These are phyloP conservation scores for Candida stauntonica DNA, from an alignment of 805 yeast species.

Conservation along the genomic window DNA sequence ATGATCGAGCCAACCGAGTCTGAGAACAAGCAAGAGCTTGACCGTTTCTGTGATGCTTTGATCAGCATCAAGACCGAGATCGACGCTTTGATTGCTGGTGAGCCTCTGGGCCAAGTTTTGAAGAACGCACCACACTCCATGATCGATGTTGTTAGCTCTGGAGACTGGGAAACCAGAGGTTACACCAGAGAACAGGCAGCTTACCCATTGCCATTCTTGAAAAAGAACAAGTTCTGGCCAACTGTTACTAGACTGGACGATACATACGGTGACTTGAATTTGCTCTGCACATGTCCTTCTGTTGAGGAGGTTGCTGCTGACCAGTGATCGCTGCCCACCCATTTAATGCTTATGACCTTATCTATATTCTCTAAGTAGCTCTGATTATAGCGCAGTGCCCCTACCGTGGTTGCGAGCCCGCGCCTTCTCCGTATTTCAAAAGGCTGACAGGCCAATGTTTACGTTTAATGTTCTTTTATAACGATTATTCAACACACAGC, in stretches of 20 bases:
- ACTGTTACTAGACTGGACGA: conserved; percentile 90
- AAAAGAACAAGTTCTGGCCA: conserved; percentile 88
- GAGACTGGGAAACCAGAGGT: conserved; percentile 80
- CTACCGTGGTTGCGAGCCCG: too few relatives aligned
- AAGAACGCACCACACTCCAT: conserved; percentile 92
- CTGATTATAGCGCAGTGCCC: background rate
- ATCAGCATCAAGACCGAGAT: conserved; percentile 81
- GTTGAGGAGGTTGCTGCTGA: conserved; percentile 67
- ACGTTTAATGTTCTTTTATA: too few relatives aligned
- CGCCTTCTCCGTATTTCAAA: too few relatives aligned
- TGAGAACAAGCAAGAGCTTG: conserved; percentile 82
- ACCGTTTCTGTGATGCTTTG: conserved; percentile 85
- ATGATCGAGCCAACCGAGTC: conserved; percentile 99
- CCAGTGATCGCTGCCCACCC: background rate
- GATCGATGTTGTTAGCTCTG: conserved; percentile 62
- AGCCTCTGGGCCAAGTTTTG: conserved; percentile 62
- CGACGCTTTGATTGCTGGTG: conserved; percentile 61
- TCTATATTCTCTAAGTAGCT: background rate
- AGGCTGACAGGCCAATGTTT: too few relatives aligned
- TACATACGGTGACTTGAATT: conserved; percentile 87
- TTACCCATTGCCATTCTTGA: conserved; percentile 76
- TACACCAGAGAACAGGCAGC: conserved; percentile 93
- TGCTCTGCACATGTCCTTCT: conserved; percentile 89
- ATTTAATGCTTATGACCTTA: too few relatives aligned
- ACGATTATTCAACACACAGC: too few relatives aligned